Conservation (phyloP, 345 rosid genomes). For the Schrenkiella parvula region DNA sequence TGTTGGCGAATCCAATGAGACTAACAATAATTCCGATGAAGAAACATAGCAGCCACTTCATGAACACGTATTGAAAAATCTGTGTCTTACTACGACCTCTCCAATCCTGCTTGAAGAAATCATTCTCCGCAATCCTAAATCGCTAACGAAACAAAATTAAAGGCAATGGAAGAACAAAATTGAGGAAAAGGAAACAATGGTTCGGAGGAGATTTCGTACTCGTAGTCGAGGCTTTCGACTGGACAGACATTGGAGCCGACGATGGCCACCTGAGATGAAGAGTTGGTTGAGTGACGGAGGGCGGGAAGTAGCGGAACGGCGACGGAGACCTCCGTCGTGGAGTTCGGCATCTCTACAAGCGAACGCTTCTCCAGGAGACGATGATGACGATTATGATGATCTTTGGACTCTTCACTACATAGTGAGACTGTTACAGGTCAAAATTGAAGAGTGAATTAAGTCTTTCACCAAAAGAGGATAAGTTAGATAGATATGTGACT, state of each 20-base stretch:
- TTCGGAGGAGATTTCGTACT: conserved; percentile 35
- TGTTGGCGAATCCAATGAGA: conserved; percentile 70
- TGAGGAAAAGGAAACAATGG: neutral
- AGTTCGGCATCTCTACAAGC: neutral
- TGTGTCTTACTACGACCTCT: conserved; percentile 57
- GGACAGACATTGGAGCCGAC: conserved; percentile 81
- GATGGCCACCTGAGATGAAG: conserved; percentile 89
- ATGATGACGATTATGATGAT: too few relatives aligned
- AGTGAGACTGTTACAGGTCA: too few relatives aligned
- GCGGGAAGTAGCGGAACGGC: conserved; percentile 45
- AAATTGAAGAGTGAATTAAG: too few relatives aligned
- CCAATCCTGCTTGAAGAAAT: conserved; percentile 91
- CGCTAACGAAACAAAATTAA: neutral
- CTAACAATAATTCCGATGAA: conserved; percentile 62
- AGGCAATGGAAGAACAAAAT: neutral
- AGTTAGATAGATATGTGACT: too few relatives aligned
- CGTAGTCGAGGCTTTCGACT: conserved; percentile 93
- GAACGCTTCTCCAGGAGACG: neutral
- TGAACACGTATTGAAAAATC: conserved; percentile 66
- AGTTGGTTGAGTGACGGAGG: conserved; percentile 44
- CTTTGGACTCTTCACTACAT: too few relatives aligned
- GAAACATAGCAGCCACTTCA: conserved; percentile 84
- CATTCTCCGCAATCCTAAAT: conserved; percentile 75
- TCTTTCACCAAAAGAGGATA: too few relatives aligned
- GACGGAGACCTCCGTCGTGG: conserved; percentile 40